Evolutionary conservation across 2,329 filamentous ascomycete species (phyloP).

Genomic region (Byssoonygena ceratinophila): DNA sequence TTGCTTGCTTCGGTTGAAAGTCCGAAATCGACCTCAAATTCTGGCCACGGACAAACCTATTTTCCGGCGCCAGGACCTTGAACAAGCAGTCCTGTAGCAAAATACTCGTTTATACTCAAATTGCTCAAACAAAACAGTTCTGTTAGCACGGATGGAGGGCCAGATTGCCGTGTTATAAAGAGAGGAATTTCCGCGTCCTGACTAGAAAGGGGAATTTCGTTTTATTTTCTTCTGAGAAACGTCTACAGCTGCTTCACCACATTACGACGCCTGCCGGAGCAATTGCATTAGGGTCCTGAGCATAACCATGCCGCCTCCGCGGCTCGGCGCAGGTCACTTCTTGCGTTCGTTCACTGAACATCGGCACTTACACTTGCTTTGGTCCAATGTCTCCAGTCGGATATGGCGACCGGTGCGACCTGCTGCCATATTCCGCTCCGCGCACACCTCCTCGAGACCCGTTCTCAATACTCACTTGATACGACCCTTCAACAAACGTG

Average conservation of each 20-base stretch:
- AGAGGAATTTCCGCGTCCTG: too few species aligned
- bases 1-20: too few species aligned
- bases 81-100: too few species aligned
- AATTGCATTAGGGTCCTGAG: neutral
- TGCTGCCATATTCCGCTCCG: constrained; percentile 2
- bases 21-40: neutral
- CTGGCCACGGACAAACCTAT: neutral
- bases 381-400: neutral
- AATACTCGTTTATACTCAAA: too few species aligned
- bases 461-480: neutral
- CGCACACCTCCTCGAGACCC: constrained; percentile 5
- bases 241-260: too few species aligned
- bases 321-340: neutral
- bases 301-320: constrained; percentile 1
- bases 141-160: too few species aligned
- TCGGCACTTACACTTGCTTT: neutral
- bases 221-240: too few species aligned
- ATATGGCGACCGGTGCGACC: constrained; percentile 13
- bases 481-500: neutral
- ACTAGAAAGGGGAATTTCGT: too few species aligned
- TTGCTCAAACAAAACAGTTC: neutral
- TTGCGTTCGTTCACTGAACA: neutral
- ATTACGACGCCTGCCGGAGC: too few species aligned
- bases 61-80: neutral
- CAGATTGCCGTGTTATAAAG: too few species aligned